These are phyloP conservation scores for Immersiporthe knoxdaviesiana DNA, from an alignment of 2,329 filamentous ascomycete species.

Conservation along the genomic window DNA sequence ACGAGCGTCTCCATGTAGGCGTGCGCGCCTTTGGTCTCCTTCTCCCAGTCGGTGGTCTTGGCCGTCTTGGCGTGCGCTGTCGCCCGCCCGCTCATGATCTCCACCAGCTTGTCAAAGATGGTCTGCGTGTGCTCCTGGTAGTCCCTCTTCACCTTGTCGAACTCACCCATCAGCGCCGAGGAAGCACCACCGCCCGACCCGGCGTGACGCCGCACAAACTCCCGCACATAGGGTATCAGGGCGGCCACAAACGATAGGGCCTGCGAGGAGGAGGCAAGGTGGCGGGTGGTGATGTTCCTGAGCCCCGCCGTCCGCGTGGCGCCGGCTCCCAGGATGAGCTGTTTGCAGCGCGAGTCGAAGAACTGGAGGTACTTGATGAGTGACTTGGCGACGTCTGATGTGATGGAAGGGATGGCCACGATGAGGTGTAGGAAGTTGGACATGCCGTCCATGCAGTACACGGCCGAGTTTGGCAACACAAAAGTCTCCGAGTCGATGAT, in stretches of 20 bases:
- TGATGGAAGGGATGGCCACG: constrained; percentile 85
- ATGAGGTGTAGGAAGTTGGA: constrained; percentile 83
- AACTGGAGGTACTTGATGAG: constrained; percentile 86
- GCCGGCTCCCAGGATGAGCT: constrained; percentile 92
- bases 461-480: constrained; percentile 81
- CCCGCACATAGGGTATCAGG: constrained; percentile 85
- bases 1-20: constrained; percentile 84
- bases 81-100: constrained; percentile 85
- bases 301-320: constrained; percentile 86
- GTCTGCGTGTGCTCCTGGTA: constrained; percentile 88
- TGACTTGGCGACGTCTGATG: constrained; percentile 76
- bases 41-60: constrained; percentile 71
- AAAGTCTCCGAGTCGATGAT: constrained; percentile 83
- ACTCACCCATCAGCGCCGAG: constrained; percentile 73
- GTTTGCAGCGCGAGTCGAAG: constrained; percentile 95
- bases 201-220: constrained; percentile 82
- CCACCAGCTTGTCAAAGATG: constrained; percentile 90
- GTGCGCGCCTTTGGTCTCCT: constrained; percentile 53
- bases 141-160: constrained; percentile 82
- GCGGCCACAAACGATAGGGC: constrained; percentile 85
- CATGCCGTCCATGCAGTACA: constrained; percentile 79
- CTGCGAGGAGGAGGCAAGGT: constrained; percentile 89
- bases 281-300: constrained; percentile 95
- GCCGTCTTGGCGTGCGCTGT: constrained; percentile 74
- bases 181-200: constrained; percentile 55